Percentiles rank a stretch among this genome's conserved stretches.
phyloP scores from a whole-genome alignment of 352 stramenopile genomes.

The Phytopythium ostracodes region DNA sequence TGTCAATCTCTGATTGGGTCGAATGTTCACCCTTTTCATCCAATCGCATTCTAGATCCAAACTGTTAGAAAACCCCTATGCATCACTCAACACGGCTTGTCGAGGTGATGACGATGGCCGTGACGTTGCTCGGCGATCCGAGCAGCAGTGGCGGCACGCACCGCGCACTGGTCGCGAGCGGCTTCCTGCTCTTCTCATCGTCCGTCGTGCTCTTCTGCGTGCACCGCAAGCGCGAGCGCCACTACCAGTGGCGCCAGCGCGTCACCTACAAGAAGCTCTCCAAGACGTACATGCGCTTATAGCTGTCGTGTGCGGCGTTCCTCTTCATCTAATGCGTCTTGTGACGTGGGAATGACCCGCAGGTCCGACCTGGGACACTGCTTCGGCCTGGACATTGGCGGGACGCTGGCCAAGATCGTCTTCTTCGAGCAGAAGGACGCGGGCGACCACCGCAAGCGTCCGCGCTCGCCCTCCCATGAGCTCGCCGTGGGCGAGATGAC shows the following conservation, averaged over 20 bases:
- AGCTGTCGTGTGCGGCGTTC: neutral
- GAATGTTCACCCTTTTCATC: neutral
- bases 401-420: constrained; percentile 94
- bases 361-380: constrained; percentile 83
- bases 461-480: constrained; percentile 72
- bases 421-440: constrained; percentile 89
- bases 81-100: neutral
- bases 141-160: constrained; percentile 5
- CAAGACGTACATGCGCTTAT: constrained; percentile 43
- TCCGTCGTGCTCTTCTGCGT: constrained; percentile 61
- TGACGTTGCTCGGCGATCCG: neutral
- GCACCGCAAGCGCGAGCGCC: constrained; percentile 59
- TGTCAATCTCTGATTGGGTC: neutral
- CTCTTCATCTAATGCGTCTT: neutral
- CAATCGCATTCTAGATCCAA: neutral
- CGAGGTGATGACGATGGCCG: neutral
- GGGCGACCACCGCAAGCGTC: constrained; percentile 51
- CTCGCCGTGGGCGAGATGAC: constrained; percentile 80
- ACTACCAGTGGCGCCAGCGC: constrained; percentile 65
- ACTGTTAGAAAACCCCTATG: neutral
- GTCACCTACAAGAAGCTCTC: constrained; percentile 86
- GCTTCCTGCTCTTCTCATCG: constrained; percentile 75
- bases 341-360: neutral
- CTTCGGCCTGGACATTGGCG: constrained; percentile 87
- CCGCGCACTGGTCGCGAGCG: constrained; percentile 40